These are phyloP conservation scores for Candida mattraensis DNA, from an alignment of 805 yeast species.

Conservation along the genomic window DNA sequence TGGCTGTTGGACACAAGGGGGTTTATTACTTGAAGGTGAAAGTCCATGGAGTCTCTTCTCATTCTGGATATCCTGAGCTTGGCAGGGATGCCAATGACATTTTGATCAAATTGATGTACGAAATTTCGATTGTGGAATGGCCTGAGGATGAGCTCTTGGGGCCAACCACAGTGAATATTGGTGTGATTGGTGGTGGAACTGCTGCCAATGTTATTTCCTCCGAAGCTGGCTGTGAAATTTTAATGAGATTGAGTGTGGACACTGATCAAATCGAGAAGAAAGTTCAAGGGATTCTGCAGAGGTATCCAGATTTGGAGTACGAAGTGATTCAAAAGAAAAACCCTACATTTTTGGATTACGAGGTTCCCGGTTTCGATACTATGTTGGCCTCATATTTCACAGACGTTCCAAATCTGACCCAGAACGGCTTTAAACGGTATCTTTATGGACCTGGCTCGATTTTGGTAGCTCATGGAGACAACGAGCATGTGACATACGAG, in stretches of 20 bases:
- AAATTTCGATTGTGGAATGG: slow-evolving; percentile 42
- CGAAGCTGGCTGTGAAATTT: slow-evolving; percentile 45
- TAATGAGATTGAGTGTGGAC: slow-evolving; percentile 56
- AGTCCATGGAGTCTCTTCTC: slow-evolving; percentile 59
- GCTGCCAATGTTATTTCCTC: slow-evolving; percentile 71
- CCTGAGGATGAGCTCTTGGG: slow-evolving; percentile 59
- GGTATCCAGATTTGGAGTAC: slow-evolving; percentile 24
- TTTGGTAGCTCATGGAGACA: slow-evolving; percentile 57
- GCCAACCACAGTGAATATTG: slow-evolving; percentile 61
- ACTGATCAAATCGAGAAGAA: slow-evolving; percentile 37
- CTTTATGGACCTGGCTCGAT: slow-evolving; percentile 70
- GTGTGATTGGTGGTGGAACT: slow-evolving; percentile 56
- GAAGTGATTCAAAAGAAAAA: slow-evolving; percentile 24
- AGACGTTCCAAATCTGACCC: slow-evolving; percentile 47
- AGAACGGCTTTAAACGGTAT: slow-evolving; percentile 42
- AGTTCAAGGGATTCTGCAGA: slow-evolving; percentile 35
- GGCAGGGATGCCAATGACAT: slow-evolving; percentile 64
- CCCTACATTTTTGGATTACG: slow-evolving; percentile 52
- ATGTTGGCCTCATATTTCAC: slow-evolving; percentile 35
- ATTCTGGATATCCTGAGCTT: slow-evolving; percentile 69
- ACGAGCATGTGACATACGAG: slow-evolving; percentile 49
- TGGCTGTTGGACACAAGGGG: slow-evolving; percentile 74
- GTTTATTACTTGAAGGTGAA: slow-evolving; percentile 40
- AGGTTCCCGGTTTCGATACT: slow-evolving; percentile 65
- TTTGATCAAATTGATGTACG: slow-evolving; percentile 49